Conservation (phyloP, 768 basidiomycete species). For the Ramaria rubella region DNA sequence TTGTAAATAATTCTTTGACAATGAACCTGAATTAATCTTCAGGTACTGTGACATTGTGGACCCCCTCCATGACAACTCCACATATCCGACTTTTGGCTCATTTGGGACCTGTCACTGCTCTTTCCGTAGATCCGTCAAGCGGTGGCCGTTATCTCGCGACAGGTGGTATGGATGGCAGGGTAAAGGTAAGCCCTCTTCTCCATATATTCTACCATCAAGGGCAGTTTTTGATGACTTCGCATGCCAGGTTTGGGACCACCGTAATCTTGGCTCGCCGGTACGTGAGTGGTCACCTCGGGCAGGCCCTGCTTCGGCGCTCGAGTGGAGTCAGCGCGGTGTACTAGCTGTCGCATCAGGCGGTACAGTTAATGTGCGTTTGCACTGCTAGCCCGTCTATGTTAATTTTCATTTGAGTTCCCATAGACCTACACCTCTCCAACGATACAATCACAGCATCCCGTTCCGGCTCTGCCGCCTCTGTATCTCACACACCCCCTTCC, state of each 20-base stretch:
- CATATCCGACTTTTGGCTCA: slow-evolving; percentile 91
- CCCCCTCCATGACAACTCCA: slow-evolving; percentile 86
- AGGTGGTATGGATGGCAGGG: slow-evolving; percentile 75
- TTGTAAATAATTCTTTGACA: no score
- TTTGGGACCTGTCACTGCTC: slow-evolving; percentile 73
- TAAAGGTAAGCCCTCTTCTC: slow-evolving; percentile 54
- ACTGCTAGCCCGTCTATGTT: background rate
- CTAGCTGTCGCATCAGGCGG: slow-evolving; percentile 80
- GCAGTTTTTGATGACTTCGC: background rate
- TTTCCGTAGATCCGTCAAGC: slow-evolving; percentile 78
- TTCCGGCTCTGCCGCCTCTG: slow-evolving; percentile 59
- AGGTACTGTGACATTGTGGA: slow-evolving; percentile 85
- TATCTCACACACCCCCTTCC: slow-evolving; percentile 88
- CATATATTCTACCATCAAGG: background rate
- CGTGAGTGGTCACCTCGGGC: slow-evolving; percentile 64
- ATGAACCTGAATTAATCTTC: background rate
- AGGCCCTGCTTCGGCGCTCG: slow-evolving; percentile 59
- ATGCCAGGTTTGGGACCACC: slow-evolving; percentile 67
- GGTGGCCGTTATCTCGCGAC: slow-evolving; percentile 91
- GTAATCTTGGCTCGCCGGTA: slow-evolving; percentile 90
- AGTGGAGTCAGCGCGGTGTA: slow-evolving; percentile 83
- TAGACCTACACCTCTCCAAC: background rate
- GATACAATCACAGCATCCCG: slow-evolving; percentile 49
- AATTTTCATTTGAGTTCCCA: slow-evolving; percentile 21
- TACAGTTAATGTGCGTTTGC: slow-evolving; percentile 62